Conservation (phyloP, 495 filamentous ascomycete genomes). For the Hypoxylon fuscum region DNA sequence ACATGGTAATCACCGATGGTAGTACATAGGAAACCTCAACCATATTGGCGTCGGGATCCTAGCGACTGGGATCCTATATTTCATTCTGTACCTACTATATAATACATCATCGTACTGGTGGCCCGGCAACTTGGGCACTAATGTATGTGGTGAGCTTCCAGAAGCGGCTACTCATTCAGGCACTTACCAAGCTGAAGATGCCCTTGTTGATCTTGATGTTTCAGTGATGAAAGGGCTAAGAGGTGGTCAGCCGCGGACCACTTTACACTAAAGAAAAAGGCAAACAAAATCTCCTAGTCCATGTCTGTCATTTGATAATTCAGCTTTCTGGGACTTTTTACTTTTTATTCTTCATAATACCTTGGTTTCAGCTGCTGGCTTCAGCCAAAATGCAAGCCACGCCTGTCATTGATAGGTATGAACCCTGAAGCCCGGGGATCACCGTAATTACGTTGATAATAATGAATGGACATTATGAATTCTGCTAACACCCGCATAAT, state of each 20-base stretch:
- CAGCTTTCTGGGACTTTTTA: slow-evolving; percentile 1
- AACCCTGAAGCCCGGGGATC: slow-evolving; percentile 15
- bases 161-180: slow-evolving; percentile 9
- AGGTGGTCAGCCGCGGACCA: not conserved
- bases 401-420: slow-evolving; percentile 17
- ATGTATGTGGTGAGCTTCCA: slow-evolving; percentile 13
- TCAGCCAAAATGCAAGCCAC: slow-evolving; percentile 36
- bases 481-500: slow-evolving; percentile 8
- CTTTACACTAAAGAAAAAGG: not conserved
- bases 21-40: not conserved
- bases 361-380: slow-evolving; percentile 20
- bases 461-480: not conserved
- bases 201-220: slow-evolving; percentile 35
- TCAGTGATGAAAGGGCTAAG: slow-evolving; percentile 12
- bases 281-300: not conserved
- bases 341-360: slow-evolving; percentile 1
- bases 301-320: slow-evolving; percentile 5
- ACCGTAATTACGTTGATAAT: slow-evolving; percentile 29
- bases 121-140: slow-evolving; percentile 35
- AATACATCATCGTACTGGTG: slow-evolving; percentile 25
- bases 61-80: slow-evolving; percentile 10
- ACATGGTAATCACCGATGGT: slow-evolving; percentile 19
- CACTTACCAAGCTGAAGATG: slow-evolving; percentile 19
- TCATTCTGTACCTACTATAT: slow-evolving; percentile 17
- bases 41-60: slow-evolving; percentile 16